Evolutionary conservation across 1,139 yeast species (phyloP).

Genomic region (Eremothecium cymbalariae): DNA sequence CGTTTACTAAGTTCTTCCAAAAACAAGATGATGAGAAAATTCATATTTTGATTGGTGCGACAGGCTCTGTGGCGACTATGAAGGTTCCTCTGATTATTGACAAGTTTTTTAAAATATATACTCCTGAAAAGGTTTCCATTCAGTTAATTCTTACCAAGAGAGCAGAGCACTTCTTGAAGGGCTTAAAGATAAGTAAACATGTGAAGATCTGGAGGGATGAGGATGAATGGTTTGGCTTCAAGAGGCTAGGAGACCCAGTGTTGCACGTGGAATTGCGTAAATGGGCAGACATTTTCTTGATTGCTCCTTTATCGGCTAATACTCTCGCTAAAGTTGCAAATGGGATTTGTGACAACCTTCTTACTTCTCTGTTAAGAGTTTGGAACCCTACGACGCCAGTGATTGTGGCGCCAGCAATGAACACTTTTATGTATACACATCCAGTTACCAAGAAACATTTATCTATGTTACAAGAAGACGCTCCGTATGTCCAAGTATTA

Average conservation of each 20-base stretch:
- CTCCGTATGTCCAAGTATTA: slow-evolving; percentile 84
- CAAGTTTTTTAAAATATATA: slow-evolving; percentile 68
- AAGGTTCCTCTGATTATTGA: slow-evolving; percentile 83
- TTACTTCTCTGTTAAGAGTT: slow-evolving; percentile 82
- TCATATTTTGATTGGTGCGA: slow-evolving; percentile 82
- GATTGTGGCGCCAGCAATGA: slow-evolving; percentile 89
- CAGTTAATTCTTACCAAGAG: slow-evolving; percentile 79
- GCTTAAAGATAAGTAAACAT: slow-evolving; percentile 68
- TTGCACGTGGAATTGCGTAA: slow-evolving; percentile 81
- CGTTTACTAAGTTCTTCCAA: slow-evolving; percentile 61
- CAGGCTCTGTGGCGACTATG: slow-evolving; percentile 95
- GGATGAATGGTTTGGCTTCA: slow-evolving; percentile 76
- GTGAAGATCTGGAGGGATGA: slow-evolving; percentile 91
- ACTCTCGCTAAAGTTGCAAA: slow-evolving; percentile 82
- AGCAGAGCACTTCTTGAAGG: slow-evolving; percentile 76
- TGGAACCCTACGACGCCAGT: slow-evolving; percentile 90
- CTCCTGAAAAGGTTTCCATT: slow-evolving; percentile 61
- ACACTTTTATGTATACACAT: slow-evolving; percentile 80
- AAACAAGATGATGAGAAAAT: slow-evolving; percentile 73
- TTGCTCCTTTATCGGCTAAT: slow-evolving; percentile 87
- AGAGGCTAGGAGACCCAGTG: slow-evolving; percentile 49
- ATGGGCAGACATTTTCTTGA: slow-evolving; percentile 90
- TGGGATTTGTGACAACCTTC: slow-evolving; percentile 81
- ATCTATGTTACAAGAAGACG: slow-evolving; percentile 65
- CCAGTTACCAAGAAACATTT: slow-evolving; percentile 80